Conservation (phyloP, 2,329 filamentous ascomycete species). For the Trichoderma breve region DNA sequence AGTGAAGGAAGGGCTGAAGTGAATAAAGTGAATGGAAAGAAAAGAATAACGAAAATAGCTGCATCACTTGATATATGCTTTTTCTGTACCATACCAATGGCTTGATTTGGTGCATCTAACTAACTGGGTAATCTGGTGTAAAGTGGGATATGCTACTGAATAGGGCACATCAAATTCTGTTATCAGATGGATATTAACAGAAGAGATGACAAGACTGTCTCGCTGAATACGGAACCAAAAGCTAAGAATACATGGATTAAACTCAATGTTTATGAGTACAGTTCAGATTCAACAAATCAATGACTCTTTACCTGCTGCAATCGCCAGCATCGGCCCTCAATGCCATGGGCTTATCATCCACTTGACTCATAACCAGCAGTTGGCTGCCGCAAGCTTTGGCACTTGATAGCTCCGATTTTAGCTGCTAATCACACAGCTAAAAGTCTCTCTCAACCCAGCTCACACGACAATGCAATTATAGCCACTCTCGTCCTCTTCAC, state of each 20-base stretch:
- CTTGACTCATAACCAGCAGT: conserved; percentile 9
- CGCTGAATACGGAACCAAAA: neutral
- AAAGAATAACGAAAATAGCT: neutral
- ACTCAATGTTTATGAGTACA: neutral
- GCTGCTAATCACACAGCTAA: neutral
- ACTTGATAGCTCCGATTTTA: neutral
- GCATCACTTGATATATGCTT: neutral
- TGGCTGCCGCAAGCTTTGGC: neutral
- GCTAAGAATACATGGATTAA: neutral
- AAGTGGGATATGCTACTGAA: neutral
- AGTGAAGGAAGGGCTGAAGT: neutral
- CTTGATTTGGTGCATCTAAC: neutral
- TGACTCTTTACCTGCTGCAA: neutral
- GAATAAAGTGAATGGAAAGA: neutral
- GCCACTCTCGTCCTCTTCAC: neutral
- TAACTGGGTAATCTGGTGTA: neutral
- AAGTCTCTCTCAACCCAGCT: neutral
- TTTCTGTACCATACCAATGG: neutral
- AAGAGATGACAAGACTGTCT: neutral
- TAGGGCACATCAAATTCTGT: neutral
- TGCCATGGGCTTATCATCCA: neutral
- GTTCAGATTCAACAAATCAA: neutral
- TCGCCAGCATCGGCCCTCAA: neutral
- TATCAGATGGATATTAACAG: neutral
- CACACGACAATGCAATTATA: conserved; percentile 11